A percentile compares a stretch with the other conserved stretches of the same genome.
These are phyloP conservation scores for Paulinella micropora DNA, from an alignment of 78 protist species.

Conservation along the genomic window DNA sequence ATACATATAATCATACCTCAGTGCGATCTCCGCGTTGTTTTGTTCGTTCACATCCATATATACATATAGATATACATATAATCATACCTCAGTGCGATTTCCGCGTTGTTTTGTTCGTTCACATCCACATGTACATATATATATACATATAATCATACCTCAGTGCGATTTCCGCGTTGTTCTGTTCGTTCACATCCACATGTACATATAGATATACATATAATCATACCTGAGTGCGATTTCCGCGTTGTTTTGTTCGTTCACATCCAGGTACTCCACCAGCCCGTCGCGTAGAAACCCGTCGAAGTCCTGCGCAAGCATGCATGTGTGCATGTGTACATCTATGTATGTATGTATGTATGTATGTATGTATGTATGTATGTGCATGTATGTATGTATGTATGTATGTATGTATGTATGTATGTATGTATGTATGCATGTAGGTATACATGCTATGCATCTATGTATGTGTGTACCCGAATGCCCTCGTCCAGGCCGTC, in stretches of 20 bases:
- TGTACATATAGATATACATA: neutral
- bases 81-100: neutral
- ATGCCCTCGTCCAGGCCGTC: neutral
- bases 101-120: conserved; percentile 75
- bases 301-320: neutral
- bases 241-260: conserved; percentile 71
- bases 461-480: neutral
- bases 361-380: neutral
- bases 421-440: neutral
- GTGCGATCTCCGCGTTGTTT: conserved; percentile 26
- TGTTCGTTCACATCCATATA: conserved; percentile 72
- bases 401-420: neutral
- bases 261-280: conserved; percentile 46
- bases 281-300: conserved; percentile 29
- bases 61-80: neutral
- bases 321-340: neutral
- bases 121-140: conserved; percentile 17
- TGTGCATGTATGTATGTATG: neutral
- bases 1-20: neutral
- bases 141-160: neutral
- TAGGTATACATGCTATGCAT: neutral
- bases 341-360: neutral
- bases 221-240: neutral
- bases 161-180: conserved; percentile 18
- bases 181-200: conserved; percentile 76